Conservation (phyloP, 1,139 yeast species). For the Debaryomycetaceae sp. region DNA sequence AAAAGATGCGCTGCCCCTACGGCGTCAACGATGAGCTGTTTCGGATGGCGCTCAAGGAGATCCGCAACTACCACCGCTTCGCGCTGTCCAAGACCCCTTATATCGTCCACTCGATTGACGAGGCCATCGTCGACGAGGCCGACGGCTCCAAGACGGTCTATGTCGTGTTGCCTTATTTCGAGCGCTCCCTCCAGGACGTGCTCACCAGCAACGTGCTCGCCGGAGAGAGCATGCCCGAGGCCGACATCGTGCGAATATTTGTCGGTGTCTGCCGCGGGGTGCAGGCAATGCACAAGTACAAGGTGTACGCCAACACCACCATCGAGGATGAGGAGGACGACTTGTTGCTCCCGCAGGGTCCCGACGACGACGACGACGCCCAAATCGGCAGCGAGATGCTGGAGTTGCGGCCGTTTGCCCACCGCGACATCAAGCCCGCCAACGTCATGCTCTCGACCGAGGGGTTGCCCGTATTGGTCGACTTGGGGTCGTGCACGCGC, state of each 20-base stretch:
- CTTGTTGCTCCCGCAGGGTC: slow-evolving; percentile 24
- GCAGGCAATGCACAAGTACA: slow-evolving; percentile 69
- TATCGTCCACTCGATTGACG: slow-evolving; percentile 67
- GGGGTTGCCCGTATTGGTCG: slow-evolving; percentile 76
- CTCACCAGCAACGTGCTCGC: slow-evolving; percentile 62
- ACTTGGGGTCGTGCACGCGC: slow-evolving; percentile 72
- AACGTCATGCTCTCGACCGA: slow-evolving; percentile 71
- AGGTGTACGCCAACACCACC: slow-evolving; percentile 18
- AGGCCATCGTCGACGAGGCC: slow-evolving; percentile 61
- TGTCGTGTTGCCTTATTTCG: slow-evolving; percentile 74
- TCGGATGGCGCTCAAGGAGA: slow-evolving; percentile 67
- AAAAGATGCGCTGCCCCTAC: slow-evolving; percentile 83
- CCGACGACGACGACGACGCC: slow-evolving; percentile 15
- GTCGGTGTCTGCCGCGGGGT: slow-evolving; percentile 73
- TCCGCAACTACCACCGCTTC: slow-evolving; percentile 71
- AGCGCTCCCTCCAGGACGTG: slow-evolving; percentile 68
- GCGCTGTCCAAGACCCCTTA: slow-evolving; percentile 50
- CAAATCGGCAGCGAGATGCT: slow-evolving; percentile 44
- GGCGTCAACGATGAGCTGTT: slow-evolving; percentile 65
- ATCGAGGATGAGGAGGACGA: slow-evolving; percentile 28
- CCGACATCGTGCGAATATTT: slow-evolving; percentile 57
- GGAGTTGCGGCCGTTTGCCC: slow-evolving; percentile 71
- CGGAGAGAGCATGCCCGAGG: slow-evolving; percentile 50
- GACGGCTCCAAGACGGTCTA: slow-evolving; percentile 80
- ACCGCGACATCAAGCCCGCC: slow-evolving; percentile 84